Percentiles rank a stretch among this genome's conserved stretches.
phyloP scores from a whole-genome alignment of 331 rosid genomes.

The Malus hybrid region DNA sequence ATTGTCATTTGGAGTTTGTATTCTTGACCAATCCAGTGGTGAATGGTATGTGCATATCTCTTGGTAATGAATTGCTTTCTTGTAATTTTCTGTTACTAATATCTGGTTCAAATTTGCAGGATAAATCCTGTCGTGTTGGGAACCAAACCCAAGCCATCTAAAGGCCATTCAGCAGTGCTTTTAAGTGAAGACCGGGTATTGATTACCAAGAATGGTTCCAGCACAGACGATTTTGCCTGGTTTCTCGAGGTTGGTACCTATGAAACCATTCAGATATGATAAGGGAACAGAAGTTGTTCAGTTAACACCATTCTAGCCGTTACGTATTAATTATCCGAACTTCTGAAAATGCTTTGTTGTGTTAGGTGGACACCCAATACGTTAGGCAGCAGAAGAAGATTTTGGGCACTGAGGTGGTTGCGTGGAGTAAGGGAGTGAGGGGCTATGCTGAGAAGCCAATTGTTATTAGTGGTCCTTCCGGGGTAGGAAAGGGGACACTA shows the following conservation, averaged over 20 bases:
- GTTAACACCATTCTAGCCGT: not conserved
- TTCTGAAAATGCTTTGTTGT: slow-evolving; percentile 6
- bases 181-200: slow-evolving; percentile 52
- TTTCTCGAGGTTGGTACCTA: slow-evolving; percentile 81
- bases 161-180: slow-evolving; percentile 68
- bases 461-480: slow-evolving; percentile 96
- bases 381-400: slow-evolving; percentile 60
- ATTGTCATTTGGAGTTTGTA: slow-evolving; percentile 63
- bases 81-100: slow-evolving; percentile 31
- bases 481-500: slow-evolving; percentile 95
- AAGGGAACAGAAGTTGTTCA: not conserved
- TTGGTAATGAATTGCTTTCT: slow-evolving; percentile 14
- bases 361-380: slow-evolving; percentile 73
- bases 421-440: slow-evolving; percentile 87
- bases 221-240: slow-evolving; percentile 66
- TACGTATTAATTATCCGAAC: not conserved
- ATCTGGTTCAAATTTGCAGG: slow-evolving; percentile 40
- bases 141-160: slow-evolving; percentile 55
- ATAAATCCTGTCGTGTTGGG: slow-evolving; percentile 68
- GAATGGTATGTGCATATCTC: slow-evolving; percentile 57
- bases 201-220: slow-evolving; percentile 62
- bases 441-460: slow-evolving; percentile 75
- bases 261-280: not conserved
- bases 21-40: slow-evolving; percentile 56
- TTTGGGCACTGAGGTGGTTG: slow-evolving; percentile 79